Evolutionary conservation across 1,284 basidiomycete species (phyloP), one percentile per base, ranked within the genome.

Genomic region (Sporisorium exsertum): DNA sequence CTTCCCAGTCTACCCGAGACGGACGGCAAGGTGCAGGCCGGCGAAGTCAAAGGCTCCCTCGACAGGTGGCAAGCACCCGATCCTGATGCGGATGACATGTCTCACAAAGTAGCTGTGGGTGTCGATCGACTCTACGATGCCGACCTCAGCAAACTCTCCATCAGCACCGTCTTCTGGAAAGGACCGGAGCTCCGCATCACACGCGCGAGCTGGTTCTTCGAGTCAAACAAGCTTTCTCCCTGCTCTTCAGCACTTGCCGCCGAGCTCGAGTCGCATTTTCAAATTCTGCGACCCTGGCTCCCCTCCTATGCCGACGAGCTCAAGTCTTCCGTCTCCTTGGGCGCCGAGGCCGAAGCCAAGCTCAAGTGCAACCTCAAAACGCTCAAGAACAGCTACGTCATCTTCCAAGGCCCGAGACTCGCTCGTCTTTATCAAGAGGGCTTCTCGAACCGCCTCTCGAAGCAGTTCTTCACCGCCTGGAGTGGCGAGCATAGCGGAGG

Each of bases 151-250:
- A 55, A 60, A 40, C 64, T 63, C 27, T 32, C 63, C 43, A 70
- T 68, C 49, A 66, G 86, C 57, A 88, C 89, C 0, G 88, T 89
- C 26, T 89, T 88, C 78, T 89, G 89, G 89, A 86, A 86, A 27
- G 87, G 87, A 0, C 84, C 87, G 0, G 81, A 86, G 32, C 87
- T 89, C 20, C 86, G 87, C 1, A 88, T 89, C 16, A 80, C 87
- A 9, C 80, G 88, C 18, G 88, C 87, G 6, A 86, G 86, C 13
- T 89, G 89, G 89, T 89, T 89, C 81, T 86, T 86, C 62, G 87
- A 88, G 49, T 64, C 72, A 1, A 77, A 24, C 70, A 87, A 87
- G 64, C 87, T 87, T 5, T 72, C 86, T 64, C 86, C 87, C 5
- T 86, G 88, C 59, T 85, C 86, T 2, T 86, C 87, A 79, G 86